Evolutionary conservation across 257 asterid species (phyloP).

Genomic region (Penstemon barbatus): DNA sequence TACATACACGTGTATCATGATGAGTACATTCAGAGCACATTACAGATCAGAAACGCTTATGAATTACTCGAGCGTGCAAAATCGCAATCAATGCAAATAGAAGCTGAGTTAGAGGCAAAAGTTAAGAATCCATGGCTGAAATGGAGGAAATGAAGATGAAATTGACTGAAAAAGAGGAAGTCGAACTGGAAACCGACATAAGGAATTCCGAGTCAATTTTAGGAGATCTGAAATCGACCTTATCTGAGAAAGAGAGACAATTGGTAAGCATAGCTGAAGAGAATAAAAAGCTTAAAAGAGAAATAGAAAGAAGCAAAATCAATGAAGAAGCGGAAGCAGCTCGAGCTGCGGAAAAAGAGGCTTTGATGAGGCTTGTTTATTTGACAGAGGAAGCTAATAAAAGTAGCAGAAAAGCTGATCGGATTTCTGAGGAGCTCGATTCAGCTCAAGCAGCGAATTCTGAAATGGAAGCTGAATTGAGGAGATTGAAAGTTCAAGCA

Average conservation of each 20-base stretch:
- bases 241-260: conserved; percentile 51
- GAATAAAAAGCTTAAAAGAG: conserved; percentile 57
- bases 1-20: too few species aligned
- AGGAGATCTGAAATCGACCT: conserved; percentile 43
- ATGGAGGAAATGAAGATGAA: conserved; percentile 49
- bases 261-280: conserved; percentile 50
- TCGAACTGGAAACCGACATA: conserved; percentile 34
- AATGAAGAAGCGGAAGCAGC: too few species aligned
- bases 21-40: conserved; percentile 56
- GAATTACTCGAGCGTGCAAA: conserved; percentile 62
- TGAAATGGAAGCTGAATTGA: conserved; percentile 75
- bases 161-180: conserved; percentile 38
- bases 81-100: conserved; percentile 43
- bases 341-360: conserved; percentile 64
- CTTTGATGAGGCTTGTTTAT: conserved; percentile 56
- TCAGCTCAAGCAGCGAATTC: conserved; percentile 71
- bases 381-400: conserved; percentile 73
- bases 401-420: conserved; percentile 50
- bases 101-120: conserved; percentile 57
- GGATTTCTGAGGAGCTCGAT: conserved; percentile 66
- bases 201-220: conserved; percentile 39
- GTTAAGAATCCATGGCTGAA: conserved; percentile 44
- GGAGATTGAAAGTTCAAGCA: conserved; percentile 78
- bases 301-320: too few species aligned
- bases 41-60: conserved; percentile 64